Percentiles rank a stretch among this genome's conserved stretches.
Evolutionary conservation across 1,139 yeast genomes (phyloP).

Genomic region (Pichia sp.): DNA sequence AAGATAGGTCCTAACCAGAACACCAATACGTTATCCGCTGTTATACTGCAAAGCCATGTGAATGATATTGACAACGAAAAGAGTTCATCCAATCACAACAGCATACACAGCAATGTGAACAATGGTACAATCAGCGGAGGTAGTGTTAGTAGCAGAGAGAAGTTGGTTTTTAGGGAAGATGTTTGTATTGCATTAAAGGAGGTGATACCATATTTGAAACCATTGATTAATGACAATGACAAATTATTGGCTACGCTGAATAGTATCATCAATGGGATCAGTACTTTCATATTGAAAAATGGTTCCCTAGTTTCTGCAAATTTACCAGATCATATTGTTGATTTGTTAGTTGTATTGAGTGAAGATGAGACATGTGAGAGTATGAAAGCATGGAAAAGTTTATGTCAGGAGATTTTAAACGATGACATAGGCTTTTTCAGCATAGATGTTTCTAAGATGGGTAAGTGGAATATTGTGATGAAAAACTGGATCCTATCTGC

Average conservation of each 20-base stretch:
- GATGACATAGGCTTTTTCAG: slow-evolving; percentile 46
- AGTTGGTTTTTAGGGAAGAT: slow-evolving; percentile 34
- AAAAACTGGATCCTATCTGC: slow-evolving; percentile 55
- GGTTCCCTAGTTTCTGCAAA: slow-evolving; percentile 34
- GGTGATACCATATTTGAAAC: slow-evolving; percentile 40
- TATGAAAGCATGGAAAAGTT: slow-evolving; percentile 48
- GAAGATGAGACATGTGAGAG: slow-evolving; percentile 37
- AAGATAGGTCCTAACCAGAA: slow-evolving; percentile 19
- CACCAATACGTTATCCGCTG: slow-evolving; percentile 13
- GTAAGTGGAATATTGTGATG: slow-evolving; percentile 52
- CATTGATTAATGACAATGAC: slow-evolving; percentile 50
- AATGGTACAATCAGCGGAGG: neutral
- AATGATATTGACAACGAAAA: neutral
- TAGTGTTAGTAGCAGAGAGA: slow-evolving; percentile 16
- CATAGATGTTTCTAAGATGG: slow-evolving; percentile 22
- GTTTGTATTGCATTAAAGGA: slow-evolving; percentile 36
- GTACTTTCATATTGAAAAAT: slow-evolving; percentile 43
- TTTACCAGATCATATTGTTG: slow-evolving; percentile 36
- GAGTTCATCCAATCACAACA: neutral
- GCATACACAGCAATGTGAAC: neutral
- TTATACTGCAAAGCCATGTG: slow-evolving; percentile 5
- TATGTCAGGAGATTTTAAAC: slow-evolving; percentile 49
- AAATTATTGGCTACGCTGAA: slow-evolving; percentile 42
- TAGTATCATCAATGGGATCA: slow-evolving; percentile 42
- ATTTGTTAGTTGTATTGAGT: slow-evolving; percentile 34